Conservation (phyloP, 805 yeast species). For the Yamadazyma laniorum region DNA sequence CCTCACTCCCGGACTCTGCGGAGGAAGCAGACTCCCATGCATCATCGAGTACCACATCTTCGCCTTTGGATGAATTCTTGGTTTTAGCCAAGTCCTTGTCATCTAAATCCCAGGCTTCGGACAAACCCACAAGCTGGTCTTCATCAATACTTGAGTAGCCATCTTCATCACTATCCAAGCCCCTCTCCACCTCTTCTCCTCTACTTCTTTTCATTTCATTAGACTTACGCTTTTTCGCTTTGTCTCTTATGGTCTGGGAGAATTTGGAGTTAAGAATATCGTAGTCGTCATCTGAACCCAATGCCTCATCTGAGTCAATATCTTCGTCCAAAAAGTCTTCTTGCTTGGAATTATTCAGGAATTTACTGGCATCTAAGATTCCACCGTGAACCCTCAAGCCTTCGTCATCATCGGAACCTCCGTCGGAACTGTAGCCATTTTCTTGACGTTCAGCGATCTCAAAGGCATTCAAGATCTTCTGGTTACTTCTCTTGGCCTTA, state of each 20-base stretch:
- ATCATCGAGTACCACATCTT: conserved; percentile 27
- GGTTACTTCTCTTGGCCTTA: conserved; percentile 27
- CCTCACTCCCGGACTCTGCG: conserved; percentile 15
- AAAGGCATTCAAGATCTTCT: conserved; percentile 43
- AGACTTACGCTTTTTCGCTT: conserved; percentile 35
- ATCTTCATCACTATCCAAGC: conserved; percentile 36
- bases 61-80: conserved; percentile 9
- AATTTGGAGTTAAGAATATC: conserved; percentile 62
- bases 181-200: conserved; percentile 36
- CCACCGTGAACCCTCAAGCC: conserved; percentile 33
- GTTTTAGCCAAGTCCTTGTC: conserved; percentile 44
- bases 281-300: conserved; percentile 77
- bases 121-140: conserved; percentile 65
- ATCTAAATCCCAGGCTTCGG: conserved; percentile 89
- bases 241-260: conserved; percentile 67
- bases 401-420: conserved; percentile 21
- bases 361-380: conserved; percentile 40
- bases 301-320: conserved; percentile 82
- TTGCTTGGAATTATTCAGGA: conserved; percentile 23
- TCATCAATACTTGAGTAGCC: conserved; percentile 79
- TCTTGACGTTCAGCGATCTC: conserved; percentile 43
- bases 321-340: conserved; percentile 58
- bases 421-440: conserved; percentile 15
- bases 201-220: conserved; percentile 25
- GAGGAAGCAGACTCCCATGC: conserved; percentile 28